phyloP scores from a whole-genome alignment of 768 basidiomycete species.

The Leucocoprinus birnbaumii region DNA sequence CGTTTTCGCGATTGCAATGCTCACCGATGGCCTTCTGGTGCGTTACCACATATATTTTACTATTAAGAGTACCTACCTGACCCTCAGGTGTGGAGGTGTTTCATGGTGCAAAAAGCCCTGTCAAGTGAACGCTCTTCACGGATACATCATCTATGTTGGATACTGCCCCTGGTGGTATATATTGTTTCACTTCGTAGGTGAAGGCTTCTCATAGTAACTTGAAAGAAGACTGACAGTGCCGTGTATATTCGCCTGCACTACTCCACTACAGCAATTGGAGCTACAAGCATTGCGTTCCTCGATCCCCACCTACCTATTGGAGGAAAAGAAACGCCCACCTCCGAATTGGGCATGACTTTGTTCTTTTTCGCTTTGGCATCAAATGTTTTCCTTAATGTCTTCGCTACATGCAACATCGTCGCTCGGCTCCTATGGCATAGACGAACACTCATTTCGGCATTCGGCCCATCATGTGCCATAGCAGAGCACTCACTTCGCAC shows the following conservation, averaged over 20 bases:
- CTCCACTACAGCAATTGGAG: background rate
- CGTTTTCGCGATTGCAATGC: background rate
- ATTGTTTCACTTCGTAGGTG: background rate
- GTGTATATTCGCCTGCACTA: too few species aligned
- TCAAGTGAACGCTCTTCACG: background rate
- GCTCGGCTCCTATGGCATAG: background rate
- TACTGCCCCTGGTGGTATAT: background rate
- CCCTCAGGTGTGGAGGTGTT: slow-evolving; percentile 2
- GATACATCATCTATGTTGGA: background rate
- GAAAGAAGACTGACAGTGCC: too few species aligned
- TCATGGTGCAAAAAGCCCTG: background rate
- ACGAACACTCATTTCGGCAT: background rate
- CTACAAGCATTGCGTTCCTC: background rate
- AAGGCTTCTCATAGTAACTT: too few species aligned
- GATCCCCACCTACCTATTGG: background rate
- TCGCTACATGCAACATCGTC: background rate
- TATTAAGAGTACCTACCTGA: too few species aligned
- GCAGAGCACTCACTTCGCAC: background rate
- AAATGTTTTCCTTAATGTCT: background rate
- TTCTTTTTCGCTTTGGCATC: too few species aligned
- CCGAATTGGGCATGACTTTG: background rate
- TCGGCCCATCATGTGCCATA: background rate
- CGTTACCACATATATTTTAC: background rate
- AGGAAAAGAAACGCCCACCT: background rate
- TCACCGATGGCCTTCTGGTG: background rate